Base-by-base conservation (phyloP, 306 rosid genomes). In the Prunus salicina region DNA sequence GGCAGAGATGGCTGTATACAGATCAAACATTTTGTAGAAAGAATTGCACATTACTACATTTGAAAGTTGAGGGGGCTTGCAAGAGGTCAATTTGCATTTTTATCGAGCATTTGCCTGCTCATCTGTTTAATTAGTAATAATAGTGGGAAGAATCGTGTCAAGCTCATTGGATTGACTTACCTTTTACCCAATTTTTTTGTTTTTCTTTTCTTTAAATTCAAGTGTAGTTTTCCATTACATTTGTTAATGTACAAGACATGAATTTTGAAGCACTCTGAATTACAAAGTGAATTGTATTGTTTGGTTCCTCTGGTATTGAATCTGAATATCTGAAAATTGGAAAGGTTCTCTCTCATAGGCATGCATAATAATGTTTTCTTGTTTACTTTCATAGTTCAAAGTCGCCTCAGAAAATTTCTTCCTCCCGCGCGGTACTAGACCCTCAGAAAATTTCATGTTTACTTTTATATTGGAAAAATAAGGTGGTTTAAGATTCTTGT, bases 21-120 rank as follows among this genome's bases (percentile, higher is more conserved):
- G 82, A 49, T 68, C 78, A 34, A 81, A 67, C 53, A 79, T 89
- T 83, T 87, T 77, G 78, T 72, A 77, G 81, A 83, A 84, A 82
- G 87, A 80, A 70, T 30, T 79, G 72, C 34, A 73, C 80, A 73
- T 71, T 52, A 20, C n/a, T 24, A 25, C 5, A 19, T 68, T 55
- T 50, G 27, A 56, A 38, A 65, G 47, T 77, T 67, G 38, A 38
- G 46, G n/a, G 74, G 66, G 19, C 45, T 49, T 73, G 81, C 67
- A 51, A 46, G 78, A 32, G 67, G 55, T 66, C 67, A 69, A 9
- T 79, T 27, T 75, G 72, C 56, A 27, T 11, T 46, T 38, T 45
- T 41, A 60, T 64, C 10, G 77, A 1, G 69, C 45, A 12, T 24
- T 57, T 72, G 49, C 32, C 41, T 12, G 56, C 56, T 4, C 67